phyloP scores from a whole-genome alignment of 1,284 basidiomycete species.

The Coniophora puteana region DNA sequence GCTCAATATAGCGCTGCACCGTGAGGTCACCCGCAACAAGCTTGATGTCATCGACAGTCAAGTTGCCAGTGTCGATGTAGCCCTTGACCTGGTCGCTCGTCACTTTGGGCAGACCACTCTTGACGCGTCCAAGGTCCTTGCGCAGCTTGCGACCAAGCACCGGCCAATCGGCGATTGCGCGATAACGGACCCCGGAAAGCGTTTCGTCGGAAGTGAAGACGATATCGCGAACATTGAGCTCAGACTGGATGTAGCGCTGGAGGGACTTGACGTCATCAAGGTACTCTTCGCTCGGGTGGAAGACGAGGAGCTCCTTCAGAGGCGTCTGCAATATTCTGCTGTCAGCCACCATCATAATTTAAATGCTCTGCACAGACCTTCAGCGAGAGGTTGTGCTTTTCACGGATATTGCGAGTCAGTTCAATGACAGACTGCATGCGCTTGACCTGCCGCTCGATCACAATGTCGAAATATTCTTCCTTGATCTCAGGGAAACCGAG shows the following conservation, averaged over 20 bases:
- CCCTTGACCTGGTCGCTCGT: slow-evolving; percentile 82
- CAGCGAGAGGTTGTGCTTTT: slow-evolving; percentile 85
- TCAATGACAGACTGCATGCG: slow-evolving; percentile 96
- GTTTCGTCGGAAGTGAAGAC: slow-evolving; percentile 88
- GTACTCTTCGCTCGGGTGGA: slow-evolving; percentile 87
- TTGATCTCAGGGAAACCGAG: slow-evolving; percentile 91
- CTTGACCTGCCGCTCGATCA: slow-evolving; percentile 93
- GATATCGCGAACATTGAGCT: slow-evolving; percentile 93
- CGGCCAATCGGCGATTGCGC: slow-evolving; percentile 93
- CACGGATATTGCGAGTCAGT: slow-evolving; percentile 85
- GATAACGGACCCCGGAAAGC: slow-evolving; percentile 87
- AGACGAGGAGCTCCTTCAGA: slow-evolving; percentile 89
- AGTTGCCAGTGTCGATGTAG: slow-evolving; percentile 75
- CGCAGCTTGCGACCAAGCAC: slow-evolving; percentile 92
- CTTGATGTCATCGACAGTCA: slow-evolving; percentile 88
- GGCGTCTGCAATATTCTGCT: slow-evolving; percentile 64
- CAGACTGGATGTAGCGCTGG: slow-evolving; percentile 88
- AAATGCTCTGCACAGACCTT: slow-evolving; percentile 55
- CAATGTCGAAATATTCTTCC: slow-evolving; percentile 94
- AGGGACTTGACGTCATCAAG: slow-evolving; percentile 85
- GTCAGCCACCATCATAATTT: background rate
- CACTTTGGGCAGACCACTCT: slow-evolving; percentile 81
- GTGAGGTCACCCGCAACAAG: slow-evolving; percentile 88
- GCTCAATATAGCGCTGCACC: slow-evolving; percentile 89
- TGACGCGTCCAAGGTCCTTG: slow-evolving; percentile 90